Base-by-base conservation (phyloP, 1,284 basidiomycete species). In the Porogramme epimiltina region DNA sequence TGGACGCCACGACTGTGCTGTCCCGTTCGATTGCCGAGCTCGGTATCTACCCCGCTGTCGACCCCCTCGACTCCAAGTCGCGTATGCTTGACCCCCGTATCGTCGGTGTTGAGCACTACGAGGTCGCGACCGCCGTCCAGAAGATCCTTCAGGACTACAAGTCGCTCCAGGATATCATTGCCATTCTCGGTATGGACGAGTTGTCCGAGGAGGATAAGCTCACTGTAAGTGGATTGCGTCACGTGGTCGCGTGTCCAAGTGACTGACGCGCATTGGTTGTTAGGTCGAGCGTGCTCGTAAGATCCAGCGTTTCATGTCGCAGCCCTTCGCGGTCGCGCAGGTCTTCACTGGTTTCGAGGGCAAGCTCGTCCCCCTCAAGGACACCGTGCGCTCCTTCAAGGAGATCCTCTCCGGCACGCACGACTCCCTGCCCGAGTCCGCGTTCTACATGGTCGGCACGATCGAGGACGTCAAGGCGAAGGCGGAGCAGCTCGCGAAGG, bases 71-170 rank as follows among this genome's bases (percentile, higher is more conserved):
- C 79, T 98, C 96, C 62, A 98, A 98, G 79, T 98, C 95, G 13
- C 94, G 96, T 79, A 98, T 98, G 95, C 82, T 99, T 64, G 96
- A 99, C 80, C 96, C 96, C 66, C 93, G 95, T 85, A 93, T 99
- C 63, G 95, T 91, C 62, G 89, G 89, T 51, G 71, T 80, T 68
- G 93, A 96, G 74, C 96, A 98, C 80, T 98, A 99, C 79, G 83
- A 93, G 49, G 86, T 96, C 63, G 95, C 96, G 55, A 96, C 95
- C 55, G 87, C 91, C 56, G 93, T 95, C 60, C 96, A 98, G 81
- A 95, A 97, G 82, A 95, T 98, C 69, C 91, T 99, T 62, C 96
- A 99, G 81, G 93, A 96, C 76, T 98, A 99, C 90, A 98, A 98
- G 83, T 97, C 95, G 52, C 87, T 99, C 68, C 96, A 99, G 80